Base-by-base conservation (phyloP, 164 flowering plant species). In the Kalanchoe fedtschenkoi region DNA sequence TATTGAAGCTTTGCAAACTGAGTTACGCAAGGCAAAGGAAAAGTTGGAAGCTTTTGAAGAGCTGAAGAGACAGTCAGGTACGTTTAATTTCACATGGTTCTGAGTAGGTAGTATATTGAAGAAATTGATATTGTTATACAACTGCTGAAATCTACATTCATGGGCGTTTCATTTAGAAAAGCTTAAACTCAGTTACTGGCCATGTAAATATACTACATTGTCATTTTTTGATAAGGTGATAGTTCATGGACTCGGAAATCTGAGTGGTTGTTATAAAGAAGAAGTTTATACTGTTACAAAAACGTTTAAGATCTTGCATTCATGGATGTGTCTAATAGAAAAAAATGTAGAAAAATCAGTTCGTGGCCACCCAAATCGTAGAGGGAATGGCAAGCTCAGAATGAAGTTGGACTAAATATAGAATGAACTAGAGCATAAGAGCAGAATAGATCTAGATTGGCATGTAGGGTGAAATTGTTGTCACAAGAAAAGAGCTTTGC, bases 41-140 rank as follows among this genome's bases (percentile, higher is more conserved):
- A 88, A 85, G 67, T 68, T 95, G 59, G 85, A 84, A 70, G 95
- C 96, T 69, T 80, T 95, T 74, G 96, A 88, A 72, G 99, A 95
- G 67, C 75, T 95, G 66, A 88, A 84, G 63, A 82, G 84, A 65
- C 92, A 93, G 65, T 79, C 97, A 73, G 89, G 97, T 90, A 71
- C 28, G 19, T 43, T n/a, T n/a, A n/a, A n/a, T n/a, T n/a, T n/a
- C n/a, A n/a, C n/a, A n/a, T n/a, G n/a, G n/a, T n/a, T n/a, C n/a
- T n/a, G n/a, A n/a, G n/a, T 10, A 30, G 58, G 51, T 30, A 10
- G 29, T 41, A 1, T 60, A 34, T 63, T 44, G 5, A 37, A 28
- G 10, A 33, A 46, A 41, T 47, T 62, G 41, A 44, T 51, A 26
- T 26, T 24, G 32, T 24, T 11, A 11, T 26, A 24, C 28, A 51